Percentiles rank a stretch among this genome's conserved stretches.
phyloP scores from a whole-genome alignment of 2,329 filamentous ascomycete genomes.

The Beauveria sp. region DNA sequence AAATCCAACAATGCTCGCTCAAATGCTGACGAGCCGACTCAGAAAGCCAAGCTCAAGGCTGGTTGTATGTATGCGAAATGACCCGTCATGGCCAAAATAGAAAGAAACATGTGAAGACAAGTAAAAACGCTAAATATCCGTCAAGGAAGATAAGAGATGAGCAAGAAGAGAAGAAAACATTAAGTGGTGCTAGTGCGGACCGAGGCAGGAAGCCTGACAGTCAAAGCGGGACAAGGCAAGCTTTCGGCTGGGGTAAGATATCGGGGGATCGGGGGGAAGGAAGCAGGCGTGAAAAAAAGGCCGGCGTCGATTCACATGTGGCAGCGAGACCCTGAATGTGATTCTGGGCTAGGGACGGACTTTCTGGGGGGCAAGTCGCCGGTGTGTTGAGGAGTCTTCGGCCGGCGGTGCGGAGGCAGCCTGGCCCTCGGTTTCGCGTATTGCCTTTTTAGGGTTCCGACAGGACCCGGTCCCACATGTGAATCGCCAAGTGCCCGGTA shows the following conservation, averaged over 20 bases:
- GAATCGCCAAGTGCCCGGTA: neutral
- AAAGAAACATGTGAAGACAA: neutral
- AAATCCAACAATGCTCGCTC: constrained; percentile 2
- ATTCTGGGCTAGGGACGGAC: neutral
- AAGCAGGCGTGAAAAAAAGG: neutral
- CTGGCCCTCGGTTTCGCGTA: neutral
- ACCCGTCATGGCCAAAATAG: neutral
- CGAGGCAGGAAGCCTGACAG: neutral
- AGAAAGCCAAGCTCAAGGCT: neutral
- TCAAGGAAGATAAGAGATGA: neutral
- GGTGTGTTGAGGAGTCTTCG: neutral
- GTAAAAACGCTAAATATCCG: neutral
- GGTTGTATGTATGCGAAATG: too few species aligned
- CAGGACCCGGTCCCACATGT: constrained; percentile 7
- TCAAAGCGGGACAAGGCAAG: neutral
- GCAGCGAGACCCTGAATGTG: constrained; percentile 5
- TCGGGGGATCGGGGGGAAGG: too few species aligned
- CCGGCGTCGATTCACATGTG: neutral
- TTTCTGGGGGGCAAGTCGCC: neutral
- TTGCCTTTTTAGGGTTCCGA: constrained; percentile 5
- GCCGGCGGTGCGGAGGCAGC: neutral
- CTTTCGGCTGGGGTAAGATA: neutral
- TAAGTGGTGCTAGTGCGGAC: neutral
- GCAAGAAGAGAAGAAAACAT: neutral
- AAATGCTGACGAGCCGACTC: neutral